Percentiles rank a stretch among this genome's conserved stretches.
Conservation (phyloP, 768 basidiomycete genomes). For the Lactarius hengduanensis region DNA sequence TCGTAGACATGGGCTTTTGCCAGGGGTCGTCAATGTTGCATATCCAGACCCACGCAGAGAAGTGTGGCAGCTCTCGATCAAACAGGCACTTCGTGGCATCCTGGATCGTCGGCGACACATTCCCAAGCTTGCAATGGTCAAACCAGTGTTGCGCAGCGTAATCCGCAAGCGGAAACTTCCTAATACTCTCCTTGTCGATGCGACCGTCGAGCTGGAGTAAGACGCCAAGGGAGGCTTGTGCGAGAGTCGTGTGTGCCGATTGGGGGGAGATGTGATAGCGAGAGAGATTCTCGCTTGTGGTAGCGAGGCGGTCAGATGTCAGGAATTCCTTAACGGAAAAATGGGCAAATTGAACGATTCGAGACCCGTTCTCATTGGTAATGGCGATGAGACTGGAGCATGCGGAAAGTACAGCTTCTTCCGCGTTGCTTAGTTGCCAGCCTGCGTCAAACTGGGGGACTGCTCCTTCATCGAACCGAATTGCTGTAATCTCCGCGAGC, state of each 20-base stretch:
- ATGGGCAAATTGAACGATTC: too few species aligned
- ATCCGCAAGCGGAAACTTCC: not conserved
- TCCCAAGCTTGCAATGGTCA: not conserved
- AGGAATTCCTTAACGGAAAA: not conserved
- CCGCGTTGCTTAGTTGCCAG: not conserved
- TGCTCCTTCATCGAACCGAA: not conserved
- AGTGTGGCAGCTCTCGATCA: not conserved
- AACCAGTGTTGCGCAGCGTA: conserved; percentile 1
- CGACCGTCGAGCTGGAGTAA: not conserved
- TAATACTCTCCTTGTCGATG: not conserved
- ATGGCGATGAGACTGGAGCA: not conserved
- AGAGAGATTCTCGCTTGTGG: not conserved
- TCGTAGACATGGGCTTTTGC: not conserved
- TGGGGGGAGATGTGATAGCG: not conserved
- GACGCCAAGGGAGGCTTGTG: not conserved
- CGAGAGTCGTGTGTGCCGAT: not conserved
- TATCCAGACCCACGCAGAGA: not conserved
- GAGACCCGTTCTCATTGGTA: not conserved
- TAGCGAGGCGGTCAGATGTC: conserved; percentile 5
- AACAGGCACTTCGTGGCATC: not conserved
- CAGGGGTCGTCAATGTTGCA: not conserved
- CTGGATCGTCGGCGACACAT: not conserved
- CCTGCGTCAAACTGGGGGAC: not conserved
- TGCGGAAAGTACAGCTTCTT: not conserved
- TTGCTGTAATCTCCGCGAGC: not conserved